Base-by-base conservation (phyloP, 108 stramenopile genomes). In the Nitzschia palea region DNA sequence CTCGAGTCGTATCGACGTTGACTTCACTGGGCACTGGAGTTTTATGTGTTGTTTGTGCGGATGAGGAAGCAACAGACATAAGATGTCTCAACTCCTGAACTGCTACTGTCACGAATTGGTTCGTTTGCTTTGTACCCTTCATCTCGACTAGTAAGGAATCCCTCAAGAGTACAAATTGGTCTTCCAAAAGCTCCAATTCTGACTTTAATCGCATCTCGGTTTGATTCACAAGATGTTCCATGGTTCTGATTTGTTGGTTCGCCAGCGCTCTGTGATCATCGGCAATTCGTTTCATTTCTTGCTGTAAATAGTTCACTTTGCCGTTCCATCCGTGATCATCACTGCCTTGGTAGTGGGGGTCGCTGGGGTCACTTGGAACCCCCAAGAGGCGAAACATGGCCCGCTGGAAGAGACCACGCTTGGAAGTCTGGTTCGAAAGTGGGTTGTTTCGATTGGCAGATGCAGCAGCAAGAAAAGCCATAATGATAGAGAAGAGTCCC, bases 381-480 rank as follows among this genome's bases (percentile, higher is more conserved):
- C 81, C 81, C 42, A 82, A 34, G n/a, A 82, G 43, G 34, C 74
- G 73, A 25, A 78, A 53, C 68, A 82, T 74, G 2, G 44, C 33
- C 26, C 54, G 54, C 35, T 78, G 81, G 25, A 78, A 35, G 8
- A 35, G 12, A 36, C 69, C 59, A 18, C n/a, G n/a, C n/a, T 53
- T 44, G 3, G 62, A 17, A 20, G 32, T 23, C 15, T 44, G 36
- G 51, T 27, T 47, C 47, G 23, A n/a, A 12, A n/a, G 28, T 47
- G 27, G 18, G 22, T 18, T 15, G 14, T 51, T 36, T 0, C 14
- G 22, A 1, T 31, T 44, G 17, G 8, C 20, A 0, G 55, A 47
- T 1, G 56, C 75, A 29, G 50, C 26, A 1, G 71, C 69, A 14
- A 85, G 63, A 40, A 85, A 85, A 27, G 53, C 14, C 44, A 85